Evolutionary conservation across 345 rosid genomes (phyloP).

Genomic region (Stellera chamaejasme): DNA sequence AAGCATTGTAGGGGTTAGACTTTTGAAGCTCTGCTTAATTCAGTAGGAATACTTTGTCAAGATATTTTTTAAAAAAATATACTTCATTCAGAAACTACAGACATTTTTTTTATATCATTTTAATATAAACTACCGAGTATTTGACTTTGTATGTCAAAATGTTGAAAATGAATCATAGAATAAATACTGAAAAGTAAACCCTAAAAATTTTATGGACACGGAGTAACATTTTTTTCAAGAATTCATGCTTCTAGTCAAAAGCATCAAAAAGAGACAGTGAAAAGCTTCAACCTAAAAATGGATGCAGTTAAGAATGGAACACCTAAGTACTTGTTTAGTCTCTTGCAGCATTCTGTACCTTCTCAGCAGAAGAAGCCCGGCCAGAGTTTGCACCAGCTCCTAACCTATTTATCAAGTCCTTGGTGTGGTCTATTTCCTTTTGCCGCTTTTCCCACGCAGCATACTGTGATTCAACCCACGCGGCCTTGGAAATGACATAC

Average conservation of each 20-base stretch:
- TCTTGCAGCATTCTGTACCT: constrained; percentile 34
- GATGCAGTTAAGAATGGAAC: background rate
- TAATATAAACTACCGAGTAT: too few relatives aligned
- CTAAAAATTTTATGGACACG: too few relatives aligned
- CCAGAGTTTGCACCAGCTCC: constrained; percentile 88
- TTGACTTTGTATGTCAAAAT: too few relatives aligned
- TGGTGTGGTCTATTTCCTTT: constrained; percentile 78
- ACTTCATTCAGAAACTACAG: too few relatives aligned
- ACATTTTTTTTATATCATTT: too few relatives aligned
- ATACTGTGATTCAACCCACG: constrained; percentile 66
- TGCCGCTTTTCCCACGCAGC: constrained; percentile 93
- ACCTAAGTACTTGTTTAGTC: background rate
- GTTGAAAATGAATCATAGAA: too few relatives aligned
- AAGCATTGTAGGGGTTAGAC: too few relatives aligned
- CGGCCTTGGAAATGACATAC: constrained; percentile 62
- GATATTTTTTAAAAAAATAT: too few relatives aligned
- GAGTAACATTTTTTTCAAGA: too few relatives aligned
- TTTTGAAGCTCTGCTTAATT: too few relatives aligned
- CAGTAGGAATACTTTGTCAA: too few relatives aligned
- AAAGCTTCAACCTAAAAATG: background rate
- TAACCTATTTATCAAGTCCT: constrained; percentile 61
- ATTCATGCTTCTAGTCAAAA: background rate
- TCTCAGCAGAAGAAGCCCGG: constrained; percentile 95
- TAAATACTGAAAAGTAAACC: too few relatives aligned
- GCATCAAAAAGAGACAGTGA: background rate